These are phyloP conservation scores for Phellopilus nigrolimitatus DNA, from an alignment of 1,284 basidiomycete genomes.

Conservation along the genomic window DNA sequence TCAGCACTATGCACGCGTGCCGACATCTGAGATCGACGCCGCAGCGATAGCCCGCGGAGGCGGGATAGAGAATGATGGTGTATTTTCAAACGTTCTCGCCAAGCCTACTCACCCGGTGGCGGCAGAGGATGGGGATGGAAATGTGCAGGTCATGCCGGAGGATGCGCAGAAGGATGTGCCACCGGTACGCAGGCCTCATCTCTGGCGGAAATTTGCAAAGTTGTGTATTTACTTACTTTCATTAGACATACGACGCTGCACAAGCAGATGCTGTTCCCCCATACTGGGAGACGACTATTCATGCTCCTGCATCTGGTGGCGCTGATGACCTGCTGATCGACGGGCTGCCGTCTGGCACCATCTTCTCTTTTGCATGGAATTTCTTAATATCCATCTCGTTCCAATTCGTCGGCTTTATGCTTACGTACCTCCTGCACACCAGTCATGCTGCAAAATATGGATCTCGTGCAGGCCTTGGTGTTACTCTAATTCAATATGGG, in stretches of 20 bases:
- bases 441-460: slow-evolving; percentile 94
- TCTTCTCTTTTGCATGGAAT: slow-evolving; percentile 73
- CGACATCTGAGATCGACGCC: slow-evolving; percentile 36
- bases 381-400: slow-evolving; percentile 90
- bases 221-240: slow-evolving; percentile 14
- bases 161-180: slow-evolving; percentile 78
- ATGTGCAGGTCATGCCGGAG: slow-evolving; percentile 68
- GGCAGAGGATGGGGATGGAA: slow-evolving; percentile 51
- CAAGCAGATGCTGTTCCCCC: slow-evolving; percentile 90
- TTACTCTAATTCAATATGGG: slow-evolving; percentile 91
- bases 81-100: slow-evolving; percentile 93
- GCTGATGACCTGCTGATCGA: slow-evolving; percentile 69
- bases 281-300: slow-evolving; percentile 96
- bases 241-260: slow-evolving; percentile 81
- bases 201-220: slow-evolving; percentile 1
- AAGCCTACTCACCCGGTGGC: slow-evolving; percentile 61
- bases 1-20: slow-evolving; percentile 62
- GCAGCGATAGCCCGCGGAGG: slow-evolving; percentile 50
- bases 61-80: slow-evolving; percentile 87
- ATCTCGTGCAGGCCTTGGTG: slow-evolving; percentile 88
- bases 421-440: slow-evolving; percentile 91
- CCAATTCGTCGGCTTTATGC: slow-evolving; percentile 94
- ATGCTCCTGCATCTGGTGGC: slow-evolving; percentile 56
- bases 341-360: slow-evolving; percentile 65
- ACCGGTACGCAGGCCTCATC: slow-evolving; percentile 53